phyloP scores from a whole-genome alignment of 2,329 filamentous ascomycete genomes.

The Hyphodiscus sp. region DNA sequence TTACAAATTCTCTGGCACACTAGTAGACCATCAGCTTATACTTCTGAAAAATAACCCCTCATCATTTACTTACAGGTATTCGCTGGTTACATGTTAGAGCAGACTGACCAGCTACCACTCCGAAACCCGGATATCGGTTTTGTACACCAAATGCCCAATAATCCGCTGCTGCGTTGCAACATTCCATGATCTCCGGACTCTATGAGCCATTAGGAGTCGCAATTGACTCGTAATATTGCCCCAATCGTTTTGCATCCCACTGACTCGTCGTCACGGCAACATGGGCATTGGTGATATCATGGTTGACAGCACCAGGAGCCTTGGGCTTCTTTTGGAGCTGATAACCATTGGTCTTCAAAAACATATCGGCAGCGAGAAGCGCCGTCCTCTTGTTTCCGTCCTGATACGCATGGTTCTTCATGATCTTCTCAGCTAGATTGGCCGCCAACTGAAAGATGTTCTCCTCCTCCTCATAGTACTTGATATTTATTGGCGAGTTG shows the following conservation, averaged over 20 bases:
- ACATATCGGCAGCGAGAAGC: constrained; percentile 1
- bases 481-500: constrained; percentile 3
- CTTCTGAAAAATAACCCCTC: too few species aligned
- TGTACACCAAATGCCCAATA: too few species aligned
- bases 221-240: constrained; percentile 4
- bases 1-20: too few species aligned
- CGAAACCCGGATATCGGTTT: too few species aligned
- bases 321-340: constrained; percentile 1
- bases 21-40: too few species aligned
- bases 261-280: constrained; percentile 3
- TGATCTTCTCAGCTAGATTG: constrained; percentile 2
- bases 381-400: constrained; percentile 1
- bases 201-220: neutral
- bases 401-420: constrained; percentile 2
- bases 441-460: constrained; percentile 4
- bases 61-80: too few species aligned
- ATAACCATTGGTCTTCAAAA: constrained; percentile 2
- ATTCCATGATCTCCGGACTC: constrained; percentile 3
- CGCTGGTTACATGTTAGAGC: too few species aligned
- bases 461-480: constrained; percentile 5
- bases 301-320: neutral
- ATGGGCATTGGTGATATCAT: constrained; percentile 3
- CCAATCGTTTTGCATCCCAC: constrained; percentile 1
- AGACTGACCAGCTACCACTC: neutral
- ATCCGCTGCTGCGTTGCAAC: constrained; percentile 1